A percentile compares a stretch with the other conserved stretches of the same genome.
phyloP scores from a whole-genome alignment of 306 rosid genomes.

The Sesbania bispinosa region DNA sequence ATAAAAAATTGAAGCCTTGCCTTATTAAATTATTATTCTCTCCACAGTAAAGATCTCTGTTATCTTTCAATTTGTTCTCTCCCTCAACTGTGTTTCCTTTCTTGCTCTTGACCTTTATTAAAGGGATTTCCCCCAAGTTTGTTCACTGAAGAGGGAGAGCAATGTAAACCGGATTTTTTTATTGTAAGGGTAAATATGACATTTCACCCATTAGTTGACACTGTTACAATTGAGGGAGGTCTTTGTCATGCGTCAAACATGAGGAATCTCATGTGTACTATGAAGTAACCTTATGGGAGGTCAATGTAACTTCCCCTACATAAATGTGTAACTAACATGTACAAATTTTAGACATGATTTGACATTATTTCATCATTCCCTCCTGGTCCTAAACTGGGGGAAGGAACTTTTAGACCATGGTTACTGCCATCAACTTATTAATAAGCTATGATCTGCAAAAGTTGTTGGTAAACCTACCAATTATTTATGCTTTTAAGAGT shows the following conservation, averaged over 20 bases:
- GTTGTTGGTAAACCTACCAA: not conserved
- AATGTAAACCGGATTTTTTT: not conserved
- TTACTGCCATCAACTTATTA: not conserved
- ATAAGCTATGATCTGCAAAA: not conserved
- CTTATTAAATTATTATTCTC: not conserved
- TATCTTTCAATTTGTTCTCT: not conserved
- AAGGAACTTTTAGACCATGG: not conserved
- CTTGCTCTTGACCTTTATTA: not conserved
- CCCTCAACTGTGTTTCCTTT: not conserved
- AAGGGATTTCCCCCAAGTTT: not conserved
- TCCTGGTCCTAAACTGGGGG: slow-evolving; percentile 2
- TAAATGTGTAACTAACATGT: not conserved
- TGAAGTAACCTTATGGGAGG: not conserved
- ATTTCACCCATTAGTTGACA: not conserved
- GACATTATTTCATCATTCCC: not conserved
- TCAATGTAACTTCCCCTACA: not conserved
- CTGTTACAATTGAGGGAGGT: not conserved
- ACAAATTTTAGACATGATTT: not conserved
- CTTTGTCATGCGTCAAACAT: not conserved
- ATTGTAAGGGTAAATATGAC: not conserved
- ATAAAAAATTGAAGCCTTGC: not conserved
- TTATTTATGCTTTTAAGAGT: not conserved
- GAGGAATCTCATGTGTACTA: not conserved
- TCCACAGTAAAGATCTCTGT: not conserved
- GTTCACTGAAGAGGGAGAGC: not conserved